phyloP scores from a whole-genome alignment of 1,284 basidiomycete genomes.

The Rhodotorula mucilaginosa region DNA sequence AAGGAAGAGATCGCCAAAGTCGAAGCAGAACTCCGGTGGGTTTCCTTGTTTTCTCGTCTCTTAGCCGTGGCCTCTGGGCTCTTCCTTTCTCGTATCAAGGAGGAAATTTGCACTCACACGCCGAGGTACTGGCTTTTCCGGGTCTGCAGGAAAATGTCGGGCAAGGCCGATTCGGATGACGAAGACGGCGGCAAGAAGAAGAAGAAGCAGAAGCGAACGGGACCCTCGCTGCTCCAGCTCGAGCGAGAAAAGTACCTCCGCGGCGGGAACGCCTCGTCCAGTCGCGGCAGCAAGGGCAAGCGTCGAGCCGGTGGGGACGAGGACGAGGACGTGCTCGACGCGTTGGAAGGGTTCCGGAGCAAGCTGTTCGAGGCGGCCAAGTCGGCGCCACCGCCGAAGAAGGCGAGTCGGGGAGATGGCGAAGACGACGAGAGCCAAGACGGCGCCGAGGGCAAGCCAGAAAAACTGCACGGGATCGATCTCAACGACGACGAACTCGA shows the following conservation, averaged over 20 bases:
- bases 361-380: slow-evolving; percentile 34
- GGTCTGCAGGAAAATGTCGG: slow-evolving; percentile 21
- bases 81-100: too few species aligned
- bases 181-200: slow-evolving; percentile 6
- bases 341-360: slow-evolving; percentile 39
- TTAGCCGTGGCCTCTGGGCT: too few species aligned
- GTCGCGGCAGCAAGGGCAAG: slow-evolving; percentile 14
- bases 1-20: slow-evolving; percentile 79
- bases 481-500: slow-evolving; percentile 34
- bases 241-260: slow-evolving; percentile 43
- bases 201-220: slow-evolving; percentile 34
- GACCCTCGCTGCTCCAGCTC: slow-evolving; percentile 42
- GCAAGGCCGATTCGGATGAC: slow-evolving; percentile 20
- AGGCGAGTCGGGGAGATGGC: slow-evolving; percentile 18
- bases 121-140: too few species aligned
- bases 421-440: slow-evolving; percentile 17
- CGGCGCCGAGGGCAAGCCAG: slow-evolving; percentile 18
- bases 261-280: slow-evolving; percentile 2
- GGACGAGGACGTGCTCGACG: slow-evolving; percentile 33
- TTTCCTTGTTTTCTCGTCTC: not conserved
- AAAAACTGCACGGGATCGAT: slow-evolving; percentile 21
- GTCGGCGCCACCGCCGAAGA: slow-evolving; percentile 3
- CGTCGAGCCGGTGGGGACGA: slow-evolving; percentile 32
- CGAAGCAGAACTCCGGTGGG: slow-evolving; percentile 68
- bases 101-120: too few species aligned